Evolutionary conservation across 1,139 yeast genomes (phyloP), one percentile per base, ranked within the genome.

Genomic region (Saccharomycopsis hybrid): DNA sequence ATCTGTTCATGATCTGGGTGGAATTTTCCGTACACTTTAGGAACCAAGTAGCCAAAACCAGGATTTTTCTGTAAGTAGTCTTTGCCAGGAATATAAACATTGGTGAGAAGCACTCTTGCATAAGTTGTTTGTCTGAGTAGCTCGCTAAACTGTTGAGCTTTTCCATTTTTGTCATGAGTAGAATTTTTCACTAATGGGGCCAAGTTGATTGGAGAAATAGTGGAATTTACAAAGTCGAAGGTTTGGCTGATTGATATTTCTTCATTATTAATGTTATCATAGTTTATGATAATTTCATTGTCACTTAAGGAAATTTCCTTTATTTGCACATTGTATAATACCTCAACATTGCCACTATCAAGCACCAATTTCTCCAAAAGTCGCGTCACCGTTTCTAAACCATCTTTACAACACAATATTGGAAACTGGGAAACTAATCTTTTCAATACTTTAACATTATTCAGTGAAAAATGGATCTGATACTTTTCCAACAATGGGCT

Each of bases 21-120:
- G 5, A n/a, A 2, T 4, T 41, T 27, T 18, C 44, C 57, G 55
- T 66, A 60, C 42, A 67, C 66, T 61, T 67, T 73, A 39, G 98
- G 98, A 2, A 88, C 85, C 50, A 92, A 73, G 59, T 85, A 88
- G 1, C 98, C 98, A 71, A 92, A 92, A 46, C 97, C 96, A 47
- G 74, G 66, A 43, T 65, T 62, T 37, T 56, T 58, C 29, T 58
- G 55, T 8, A 62, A 56, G 3, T 66, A 62, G 24, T 68, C 64
- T 43, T 68, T 67, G 37, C 66, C 67, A 1, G 82, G 82, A 40
- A 80, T 69, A 59, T 74, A 82, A 4, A 82, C 68, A 59, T 86
- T 86, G 31, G 78, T 82, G 56, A 86, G 68, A 41, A 76, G 70
- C 27, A 86, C 77, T 49, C 77, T 73, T 2, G 78, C 76, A 46